Base-by-base conservation (phyloP, 495 filamentous ascomycete genomes). In the Acidiella bohemica region DNA sequence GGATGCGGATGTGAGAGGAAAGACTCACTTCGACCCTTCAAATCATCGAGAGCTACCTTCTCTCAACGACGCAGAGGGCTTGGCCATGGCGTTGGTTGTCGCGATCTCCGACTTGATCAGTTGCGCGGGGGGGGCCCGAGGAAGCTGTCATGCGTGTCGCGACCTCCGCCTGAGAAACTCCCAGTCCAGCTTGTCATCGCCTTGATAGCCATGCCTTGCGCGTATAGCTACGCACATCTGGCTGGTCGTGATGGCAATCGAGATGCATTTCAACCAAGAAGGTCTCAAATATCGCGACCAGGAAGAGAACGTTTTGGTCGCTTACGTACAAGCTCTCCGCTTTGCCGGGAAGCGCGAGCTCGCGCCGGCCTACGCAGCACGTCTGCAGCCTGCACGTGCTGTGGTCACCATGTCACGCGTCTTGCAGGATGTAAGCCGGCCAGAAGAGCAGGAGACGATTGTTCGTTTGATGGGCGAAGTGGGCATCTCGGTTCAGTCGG, bases 321-420 rank as follows among this genome's bases (percentile, higher is more conserved):
- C 73, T 12, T 95, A 96, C 54, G 77, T 93, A 41, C 74, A 82
- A 46, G 78, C 79, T 42, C 67, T 96, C 10, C 70, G 78, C 20
- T 60, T 77, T 25, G 68, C 70, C 22, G 71, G 75, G 8, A 68
- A 90, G 32, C 70, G 78, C 30, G 74, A 84, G 33, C 59, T 87
- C 28, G 76, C 92, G 37, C 87, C 88, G 3, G 65, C 88, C 2
- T 99, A 99, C 59, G 86, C 80, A 26, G 79, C 83, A 19, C 75
- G 80, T 49, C 65, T 97, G 2, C 69, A 71, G 5, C 59, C 56
- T 0, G 43, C 57, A 1, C 59, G 68, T 36, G 47, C 56, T 32
- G 66, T 72, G 43, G 57, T 66, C 32, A 65, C 64, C 12, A 51
- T 82, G 5, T 74, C 67, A 42, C 60, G 71, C 19, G 68, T 76